Conservation (phyloP, 768 basidiomycete species). For the Xanthoconium stramineum region DNA sequence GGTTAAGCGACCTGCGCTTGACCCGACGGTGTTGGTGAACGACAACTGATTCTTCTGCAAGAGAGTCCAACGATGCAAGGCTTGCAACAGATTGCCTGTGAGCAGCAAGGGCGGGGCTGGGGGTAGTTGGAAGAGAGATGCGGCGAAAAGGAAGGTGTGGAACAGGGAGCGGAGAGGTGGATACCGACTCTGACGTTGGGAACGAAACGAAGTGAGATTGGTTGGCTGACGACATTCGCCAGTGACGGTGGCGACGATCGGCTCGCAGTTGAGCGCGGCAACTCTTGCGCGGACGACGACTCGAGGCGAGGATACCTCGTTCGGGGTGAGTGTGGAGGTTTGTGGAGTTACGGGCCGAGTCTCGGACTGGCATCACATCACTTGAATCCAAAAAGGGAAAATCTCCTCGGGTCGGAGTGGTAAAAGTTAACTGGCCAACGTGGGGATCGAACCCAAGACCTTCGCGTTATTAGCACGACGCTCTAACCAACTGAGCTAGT, state of each 20-base stretch:
- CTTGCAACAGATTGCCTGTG: conserved; percentile 68
- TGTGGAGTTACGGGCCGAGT: conserved; percentile 19
- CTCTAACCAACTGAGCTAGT: conserved; percentile 35
- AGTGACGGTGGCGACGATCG: conserved; percentile 9
- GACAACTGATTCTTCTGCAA: conserved; percentile 46
- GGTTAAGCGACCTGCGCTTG: conserved; percentile 36
- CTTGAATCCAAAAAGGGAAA: conserved; percentile 15
- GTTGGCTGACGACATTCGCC: conserved; percentile 21
- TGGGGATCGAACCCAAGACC: conserved; percentile 80
- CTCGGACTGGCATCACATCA: conserved; percentile 21
- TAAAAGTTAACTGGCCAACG: conserved; percentile 48
- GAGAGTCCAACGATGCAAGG: conserved; percentile 70
- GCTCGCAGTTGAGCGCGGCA: conserved; percentile 7
- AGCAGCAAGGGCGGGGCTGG: conserved; percentile 36
- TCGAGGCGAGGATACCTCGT: neutral
- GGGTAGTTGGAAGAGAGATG: conserved; percentile 56
- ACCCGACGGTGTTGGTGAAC: conserved; percentile 29
- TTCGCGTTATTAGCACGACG: conserved; percentile 36
- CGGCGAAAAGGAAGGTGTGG: conserved; percentile 61
- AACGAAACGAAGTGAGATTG: conserved; percentile 27
- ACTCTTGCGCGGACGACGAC: neutral
- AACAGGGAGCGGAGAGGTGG: conserved; percentile 33
- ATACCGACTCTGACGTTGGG: conserved; percentile 28
- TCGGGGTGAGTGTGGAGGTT: neutral
- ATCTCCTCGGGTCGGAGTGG: neutral